Evolutionary conservation across 139 green algal genomes (phyloP).

Genomic region (Micractinium conductrix): DNA sequence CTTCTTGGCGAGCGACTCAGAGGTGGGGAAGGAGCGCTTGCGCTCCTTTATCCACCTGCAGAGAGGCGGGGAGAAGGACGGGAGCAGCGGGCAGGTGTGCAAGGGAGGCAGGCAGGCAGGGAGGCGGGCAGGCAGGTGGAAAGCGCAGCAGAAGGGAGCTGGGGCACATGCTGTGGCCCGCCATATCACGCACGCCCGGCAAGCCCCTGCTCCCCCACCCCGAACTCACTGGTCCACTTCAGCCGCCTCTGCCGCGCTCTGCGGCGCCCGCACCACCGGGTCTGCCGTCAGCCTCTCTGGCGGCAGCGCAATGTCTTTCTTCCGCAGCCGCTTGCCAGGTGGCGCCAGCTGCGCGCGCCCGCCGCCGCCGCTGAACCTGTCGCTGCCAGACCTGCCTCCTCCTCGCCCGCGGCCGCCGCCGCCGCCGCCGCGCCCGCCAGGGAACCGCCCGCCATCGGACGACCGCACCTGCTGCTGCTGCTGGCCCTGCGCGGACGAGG

Average conservation of each 20-base stretch:
- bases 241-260: constrained; percentile 16
- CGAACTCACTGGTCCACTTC: constrained; percentile 42
- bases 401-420: neutral
- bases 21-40: constrained; percentile 38
- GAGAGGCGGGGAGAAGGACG: neutral
- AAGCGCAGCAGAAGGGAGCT: neutral
- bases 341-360: constrained; percentile 1
- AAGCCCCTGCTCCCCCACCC: neutral
- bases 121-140: neutral
- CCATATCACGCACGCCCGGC: neutral
- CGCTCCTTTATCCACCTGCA: constrained; percentile 44
- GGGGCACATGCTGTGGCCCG: neutral
- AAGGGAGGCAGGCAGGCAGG: neutral
- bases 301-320: constrained; percentile 39
- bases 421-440: neutral
- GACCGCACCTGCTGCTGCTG: neutral
- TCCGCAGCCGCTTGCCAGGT: constrained; percentile 30
- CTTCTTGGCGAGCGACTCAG: constrained; percentile 16
- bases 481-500: neutral
- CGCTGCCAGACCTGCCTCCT: neutral
- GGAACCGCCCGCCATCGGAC: neutral
- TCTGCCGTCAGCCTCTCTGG: constrained; percentile 36
- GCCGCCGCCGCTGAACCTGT: neutral
- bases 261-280: constrained; percentile 16
- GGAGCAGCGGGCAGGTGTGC: neutral